Evolutionary conservation across 2,329 filamentous ascomycete species (phyloP).

Genomic region (Diaporthe citriasiana): DNA sequence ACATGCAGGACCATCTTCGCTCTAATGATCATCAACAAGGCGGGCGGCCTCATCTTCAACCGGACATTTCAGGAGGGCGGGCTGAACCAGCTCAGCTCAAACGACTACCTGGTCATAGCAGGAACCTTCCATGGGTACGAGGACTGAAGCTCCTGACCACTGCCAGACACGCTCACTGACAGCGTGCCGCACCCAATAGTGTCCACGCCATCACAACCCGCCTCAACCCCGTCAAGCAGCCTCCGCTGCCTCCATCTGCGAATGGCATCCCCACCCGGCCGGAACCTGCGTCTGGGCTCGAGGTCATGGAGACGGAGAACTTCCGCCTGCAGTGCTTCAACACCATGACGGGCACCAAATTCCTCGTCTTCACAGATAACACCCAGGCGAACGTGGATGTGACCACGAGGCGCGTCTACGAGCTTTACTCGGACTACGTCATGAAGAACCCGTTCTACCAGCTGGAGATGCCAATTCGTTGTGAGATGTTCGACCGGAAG

Average conservation of each 20-base stretch:
- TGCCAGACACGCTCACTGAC: conserved; percentile 35
- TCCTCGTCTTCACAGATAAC: conserved; percentile 92
- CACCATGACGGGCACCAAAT: conserved; percentile 94
- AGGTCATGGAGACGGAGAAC: conserved; percentile 93
- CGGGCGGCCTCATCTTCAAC: conserved; percentile 95
- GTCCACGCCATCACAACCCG: conserved; percentile 79
- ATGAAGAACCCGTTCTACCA: conserved; percentile 99
- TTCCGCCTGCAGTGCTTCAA: conserved; percentile 97
- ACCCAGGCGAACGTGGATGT: conserved; percentile 89
- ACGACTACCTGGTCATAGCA: conserved; percentile 96
- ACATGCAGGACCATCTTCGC: conserved; percentile 87
- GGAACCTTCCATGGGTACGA: conserved; percentile 94
- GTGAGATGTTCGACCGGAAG: conserved; percentile 94
- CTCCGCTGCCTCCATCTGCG: conserved; percentile 54
- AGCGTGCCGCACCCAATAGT: conserved; percentile 52
- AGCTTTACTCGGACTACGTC: conserved; percentile 95
- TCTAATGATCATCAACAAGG: conserved; percentile 98
- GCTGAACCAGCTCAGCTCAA: conserved; percentile 89
- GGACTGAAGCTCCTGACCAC: conserved; percentile 50
- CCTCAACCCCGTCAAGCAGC: conserved; percentile 67
- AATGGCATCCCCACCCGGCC: conserved; percentile 61
- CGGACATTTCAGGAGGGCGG: conserved; percentile 89
- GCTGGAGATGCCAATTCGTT: conserved; percentile 95
- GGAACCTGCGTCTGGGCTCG: conserved; percentile 81
- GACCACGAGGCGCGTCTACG: conserved; percentile 88